These are phyloP conservation scores for Tuber calosporum DNA, from an alignment of 495 filamentous ascomycete genomes.

Conservation along the genomic window DNA sequence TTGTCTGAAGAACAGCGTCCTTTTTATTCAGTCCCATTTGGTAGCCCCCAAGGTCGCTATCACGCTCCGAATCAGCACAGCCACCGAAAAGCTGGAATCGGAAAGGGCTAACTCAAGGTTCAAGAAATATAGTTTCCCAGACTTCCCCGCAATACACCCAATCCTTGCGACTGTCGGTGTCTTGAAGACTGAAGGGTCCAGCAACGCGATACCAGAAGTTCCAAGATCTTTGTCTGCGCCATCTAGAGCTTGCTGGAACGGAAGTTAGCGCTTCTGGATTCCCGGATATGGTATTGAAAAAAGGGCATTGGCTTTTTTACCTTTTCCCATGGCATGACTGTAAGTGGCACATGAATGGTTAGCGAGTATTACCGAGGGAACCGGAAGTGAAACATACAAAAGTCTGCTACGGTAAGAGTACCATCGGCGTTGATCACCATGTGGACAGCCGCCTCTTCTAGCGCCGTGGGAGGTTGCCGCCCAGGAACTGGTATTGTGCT, in stretches of 20 bases:
- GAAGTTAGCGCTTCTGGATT: neutral
- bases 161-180: constrained; percentile 34
- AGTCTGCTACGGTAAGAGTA: constrained; percentile 43
- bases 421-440: constrained; percentile 45
- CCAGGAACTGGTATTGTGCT: constrained; percentile 43
- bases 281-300: neutral
- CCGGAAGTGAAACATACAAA: constrained; percentile 17
- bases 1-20: constrained; percentile 42
- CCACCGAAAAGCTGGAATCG: constrained; percentile 9
- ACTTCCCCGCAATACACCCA: constrained; percentile 43
- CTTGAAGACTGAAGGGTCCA: constrained; percentile 28
- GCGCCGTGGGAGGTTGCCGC: constrained; percentile 44
- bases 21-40: constrained; percentile 41
- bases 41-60: constrained; percentile 43
- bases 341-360: constrained; percentile 8
- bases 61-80: neutral
- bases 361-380: neutral
- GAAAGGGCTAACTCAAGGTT: constrained; percentile 38
- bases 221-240: constrained; percentile 49
- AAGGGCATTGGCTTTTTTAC: neutral
- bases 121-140: constrained; percentile 43
- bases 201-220: constrained; percentile 39
- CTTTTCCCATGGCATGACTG: constrained; percentile 46
- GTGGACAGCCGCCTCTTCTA: constrained; percentile 46
- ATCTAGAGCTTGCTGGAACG: constrained; percentile 41